Evolutionary conservation across 805 yeast species (phyloP).

Genomic region (Hanseniaspora mollemarum): DNA sequence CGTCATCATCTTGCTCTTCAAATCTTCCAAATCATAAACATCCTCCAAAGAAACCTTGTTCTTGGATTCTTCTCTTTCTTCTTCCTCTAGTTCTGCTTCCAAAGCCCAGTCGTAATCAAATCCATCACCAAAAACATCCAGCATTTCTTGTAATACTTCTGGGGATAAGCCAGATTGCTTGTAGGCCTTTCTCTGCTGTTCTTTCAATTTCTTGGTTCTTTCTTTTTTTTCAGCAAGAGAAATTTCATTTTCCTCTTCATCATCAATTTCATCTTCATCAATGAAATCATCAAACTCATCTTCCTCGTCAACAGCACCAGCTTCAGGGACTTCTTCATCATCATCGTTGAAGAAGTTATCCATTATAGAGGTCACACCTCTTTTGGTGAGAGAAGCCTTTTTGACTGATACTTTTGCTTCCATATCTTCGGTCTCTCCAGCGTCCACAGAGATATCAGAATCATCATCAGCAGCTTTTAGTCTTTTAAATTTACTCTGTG

Average conservation of each 20-base stretch:
- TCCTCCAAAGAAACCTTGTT: constrained; percentile 54
- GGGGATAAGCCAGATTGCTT: constrained; percentile 60
- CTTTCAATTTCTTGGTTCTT: constrained; percentile 32
- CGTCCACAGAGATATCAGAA: constrained; percentile 28
- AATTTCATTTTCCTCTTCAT: constrained; percentile 90
- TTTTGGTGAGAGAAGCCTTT: constrained; percentile 17
- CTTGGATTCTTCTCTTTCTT: constrained; percentile 39
- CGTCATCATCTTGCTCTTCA: constrained; percentile 80
- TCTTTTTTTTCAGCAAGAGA: constrained; percentile 71
- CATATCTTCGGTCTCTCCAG: constrained; percentile 23
- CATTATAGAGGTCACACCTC: constrained; percentile 24
- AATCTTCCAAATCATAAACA: constrained; percentile 88
- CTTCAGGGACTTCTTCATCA: constrained; percentile 28
- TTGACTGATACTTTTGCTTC: constrained; percentile 18
- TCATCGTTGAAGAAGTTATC: constrained; percentile 37
- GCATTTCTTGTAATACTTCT: constrained; percentile 83
- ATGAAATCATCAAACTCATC: constrained; percentile 95
- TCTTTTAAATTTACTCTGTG: constrained; percentile 50
- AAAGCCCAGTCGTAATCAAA: constrained; percentile 97
- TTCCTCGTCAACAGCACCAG: constrained; percentile 24
- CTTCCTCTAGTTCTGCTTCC: constrained; percentile 69
- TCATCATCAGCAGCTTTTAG: constrained; percentile 44
- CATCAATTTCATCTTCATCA: constrained; percentile 92
- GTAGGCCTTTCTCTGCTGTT: constrained; percentile 40
- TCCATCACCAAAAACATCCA: constrained; percentile 94